phyloP scores from a whole-genome alignment of 495 filamentous ascomycete species.

The Neurospora sublineolata region DNA sequence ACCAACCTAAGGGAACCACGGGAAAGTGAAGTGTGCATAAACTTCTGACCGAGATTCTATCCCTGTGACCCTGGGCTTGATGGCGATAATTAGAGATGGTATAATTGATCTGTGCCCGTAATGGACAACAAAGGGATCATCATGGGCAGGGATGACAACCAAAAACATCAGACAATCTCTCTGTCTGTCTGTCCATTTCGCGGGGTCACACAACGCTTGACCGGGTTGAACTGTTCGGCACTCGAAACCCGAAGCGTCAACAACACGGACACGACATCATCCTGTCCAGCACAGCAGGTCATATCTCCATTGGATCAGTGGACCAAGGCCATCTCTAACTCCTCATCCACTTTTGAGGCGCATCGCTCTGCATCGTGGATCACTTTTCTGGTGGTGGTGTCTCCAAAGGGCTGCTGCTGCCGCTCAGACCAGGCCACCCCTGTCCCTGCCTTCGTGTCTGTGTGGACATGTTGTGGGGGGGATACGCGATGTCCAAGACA shows the following conservation, averaged over 20 bases:
- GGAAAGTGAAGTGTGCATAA: neutral
- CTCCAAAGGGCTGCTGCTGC: neutral
- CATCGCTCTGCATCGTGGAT: neutral
- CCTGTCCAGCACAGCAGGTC: neutral
- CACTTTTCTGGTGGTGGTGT: neutral
- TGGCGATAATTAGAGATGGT: neutral
- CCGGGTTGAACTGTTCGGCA: neutral
- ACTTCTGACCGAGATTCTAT: neutral
- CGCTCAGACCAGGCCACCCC: neutral
- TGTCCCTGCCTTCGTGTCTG: neutral
- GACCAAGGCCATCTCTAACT: neutral
- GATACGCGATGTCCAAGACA: neutral
- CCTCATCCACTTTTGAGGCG: neutral
- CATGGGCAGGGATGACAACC: neutral
- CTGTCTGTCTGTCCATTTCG: neutral
- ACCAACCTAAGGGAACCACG: neutral
- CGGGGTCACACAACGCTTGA: neutral
- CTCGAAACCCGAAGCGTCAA: neutral
- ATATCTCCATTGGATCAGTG: neutral
- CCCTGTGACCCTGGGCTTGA: neutral
- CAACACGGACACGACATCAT: neutral
- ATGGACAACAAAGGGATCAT: neutral
- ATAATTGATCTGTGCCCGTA: neutral
- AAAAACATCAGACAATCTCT: neutral
- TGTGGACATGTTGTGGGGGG: neutral